Evolutionary conservation across 768 basidiomycete genomes (phyloP).

Genomic region (Mycena crocata): DNA sequence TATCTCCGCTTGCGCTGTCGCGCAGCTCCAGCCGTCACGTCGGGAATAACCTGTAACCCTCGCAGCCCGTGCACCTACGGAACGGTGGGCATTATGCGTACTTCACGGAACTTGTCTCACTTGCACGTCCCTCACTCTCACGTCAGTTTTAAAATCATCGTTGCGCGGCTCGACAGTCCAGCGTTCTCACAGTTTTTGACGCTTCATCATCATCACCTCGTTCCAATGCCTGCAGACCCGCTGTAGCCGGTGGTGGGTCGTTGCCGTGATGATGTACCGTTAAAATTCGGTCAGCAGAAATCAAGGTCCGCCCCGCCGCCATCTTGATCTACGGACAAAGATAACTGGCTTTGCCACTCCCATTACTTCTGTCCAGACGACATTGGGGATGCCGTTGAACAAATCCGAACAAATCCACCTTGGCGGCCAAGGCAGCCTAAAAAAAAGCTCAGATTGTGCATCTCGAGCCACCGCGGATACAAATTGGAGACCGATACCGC

Average conservation of each 20-base stretch:
- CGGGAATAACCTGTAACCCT: background rate
- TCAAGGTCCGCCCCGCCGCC: slow-evolving; percentile 9
- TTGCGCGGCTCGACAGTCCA: slow-evolving; percentile 26
- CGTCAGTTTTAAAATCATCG: slow-evolving; percentile 27
- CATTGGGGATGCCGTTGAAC: background rate
- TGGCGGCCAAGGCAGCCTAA: background rate
- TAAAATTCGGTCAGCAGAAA: slow-evolving; percentile 3
- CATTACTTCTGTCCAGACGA: background rate
- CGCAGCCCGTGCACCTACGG: background rate
- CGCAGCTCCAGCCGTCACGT: slow-evolving; percentile 10
- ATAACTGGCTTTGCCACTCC: background rate
- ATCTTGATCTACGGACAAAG: slow-evolving; percentile 17
- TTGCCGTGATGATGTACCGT: slow-evolving; percentile 13
- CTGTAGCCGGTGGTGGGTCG: slow-evolving; percentile 10
- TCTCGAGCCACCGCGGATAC: slow-evolving; percentile 4
- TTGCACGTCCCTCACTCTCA: slow-evolving; percentile 20
- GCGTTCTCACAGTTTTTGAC: slow-evolving; percentile 17
- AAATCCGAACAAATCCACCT: background rate
- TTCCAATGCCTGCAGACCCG: slow-evolving; percentile 15
- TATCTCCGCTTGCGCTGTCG: background rate
- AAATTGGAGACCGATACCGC: slow-evolving; percentile 12
- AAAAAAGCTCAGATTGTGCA: slow-evolving; percentile 2
- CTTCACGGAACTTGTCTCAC: slow-evolving; percentile 18
- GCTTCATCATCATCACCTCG: slow-evolving; percentile 28
- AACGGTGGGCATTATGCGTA: background rate